Percentiles rank a stretch among this genome's conserved stretches.
phyloP scores from a whole-genome alignment of 2,329 filamentous ascomycete genomes.

The Aspergillus felis region DNA sequence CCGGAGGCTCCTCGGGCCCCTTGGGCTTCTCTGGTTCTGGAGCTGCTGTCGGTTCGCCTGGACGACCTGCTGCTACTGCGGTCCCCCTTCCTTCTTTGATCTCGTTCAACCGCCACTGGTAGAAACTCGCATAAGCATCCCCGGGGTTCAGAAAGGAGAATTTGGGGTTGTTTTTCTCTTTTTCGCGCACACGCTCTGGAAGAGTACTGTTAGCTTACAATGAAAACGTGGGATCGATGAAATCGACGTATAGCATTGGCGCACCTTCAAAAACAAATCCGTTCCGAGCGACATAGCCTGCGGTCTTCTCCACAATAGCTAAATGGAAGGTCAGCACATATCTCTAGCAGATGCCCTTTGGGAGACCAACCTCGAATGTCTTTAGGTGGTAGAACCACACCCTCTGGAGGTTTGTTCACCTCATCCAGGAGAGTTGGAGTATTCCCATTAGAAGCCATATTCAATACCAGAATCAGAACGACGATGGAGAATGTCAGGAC shows the following conservation, averaged over 20 bases:
- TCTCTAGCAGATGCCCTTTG: not conserved
- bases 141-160: conserved; percentile 78
- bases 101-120: conserved; percentile 84
- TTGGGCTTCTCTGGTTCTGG: conserved; percentile 63
- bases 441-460: conserved; percentile 42
- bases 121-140: conserved; percentile 85
- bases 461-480: conserved; percentile 5
- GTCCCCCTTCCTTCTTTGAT: conserved; percentile 80
- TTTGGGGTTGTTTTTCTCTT: conserved; percentile 79
- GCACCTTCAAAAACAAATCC: conserved; percentile 63
- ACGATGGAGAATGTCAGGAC: not conserved
- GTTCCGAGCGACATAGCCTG: conserved; percentile 77
- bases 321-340: conserved; percentile 23
- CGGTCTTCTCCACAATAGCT: conserved; percentile 85
- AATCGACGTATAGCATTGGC: conserved; percentile 1
- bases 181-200: conserved; percentile 72
- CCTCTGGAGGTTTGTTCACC: conserved; percentile 72
- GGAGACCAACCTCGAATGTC: conserved; percentile 64
- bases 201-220: not conserved
- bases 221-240: not conserved
- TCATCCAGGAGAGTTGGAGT: conserved; percentile 47
- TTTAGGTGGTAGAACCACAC: conserved; percentile 78
- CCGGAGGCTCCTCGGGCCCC: conserved; percentile 78
- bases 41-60: conserved; percentile 56
- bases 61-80: conserved; percentile 69